Evolutionary conservation across 208 protist species (phyloP).

Genomic region (Blastocrithidia nonstop): DNA sequence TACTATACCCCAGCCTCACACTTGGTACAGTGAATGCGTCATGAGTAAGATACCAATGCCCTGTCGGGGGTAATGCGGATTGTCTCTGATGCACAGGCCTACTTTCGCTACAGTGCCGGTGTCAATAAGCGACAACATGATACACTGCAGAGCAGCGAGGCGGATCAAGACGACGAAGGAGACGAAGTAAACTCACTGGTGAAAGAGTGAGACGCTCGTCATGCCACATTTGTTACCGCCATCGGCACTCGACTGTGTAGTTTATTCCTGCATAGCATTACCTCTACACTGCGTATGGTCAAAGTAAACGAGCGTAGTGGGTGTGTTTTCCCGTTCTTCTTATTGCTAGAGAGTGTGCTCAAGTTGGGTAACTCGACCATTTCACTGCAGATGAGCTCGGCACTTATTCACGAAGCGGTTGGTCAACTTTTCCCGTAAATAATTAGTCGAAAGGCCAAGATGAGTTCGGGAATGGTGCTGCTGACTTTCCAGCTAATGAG

Average conservation of each 20-base stretch:
- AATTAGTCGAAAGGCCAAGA: slow-evolving; percentile 48
- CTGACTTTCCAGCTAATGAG: slow-evolving; percentile 79
- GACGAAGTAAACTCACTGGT: slow-evolving; percentile 9
- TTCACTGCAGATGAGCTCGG: slow-evolving; percentile 63
- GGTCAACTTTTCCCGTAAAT: slow-evolving; percentile 67
- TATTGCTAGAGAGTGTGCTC: slow-evolving; percentile 65
- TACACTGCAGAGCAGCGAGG: not conserved
- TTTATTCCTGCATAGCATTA: slow-evolving; percentile 47
- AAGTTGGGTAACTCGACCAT: slow-evolving; percentile 63
- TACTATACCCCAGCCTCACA: slow-evolving; percentile 43
- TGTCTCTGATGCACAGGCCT: slow-evolving; percentile 43
- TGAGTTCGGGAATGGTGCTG: slow-evolving; percentile 62
- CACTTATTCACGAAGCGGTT: slow-evolving; percentile 48
- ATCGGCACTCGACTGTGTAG: slow-evolving; percentile 44
- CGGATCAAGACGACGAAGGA: not conserved
- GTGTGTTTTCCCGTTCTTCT: slow-evolving; percentile 69
- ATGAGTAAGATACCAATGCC: slow-evolving; percentile 21
- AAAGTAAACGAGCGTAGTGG: slow-evolving; percentile 20
- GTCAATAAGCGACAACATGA: not conserved
- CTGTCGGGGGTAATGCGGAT: slow-evolving; percentile 58
- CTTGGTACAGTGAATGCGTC: slow-evolving; percentile 30
- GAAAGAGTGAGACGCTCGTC: slow-evolving; percentile 54
- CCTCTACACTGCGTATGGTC: slow-evolving; percentile 33
- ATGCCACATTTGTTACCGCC: slow-evolving; percentile 51
- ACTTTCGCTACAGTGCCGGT: slow-evolving; percentile 45